Evolutionary conservation across 83 land plant species (phyloP), one percentile per base, ranked within the genome.

Genomic region (Thuja plicata): DNA sequence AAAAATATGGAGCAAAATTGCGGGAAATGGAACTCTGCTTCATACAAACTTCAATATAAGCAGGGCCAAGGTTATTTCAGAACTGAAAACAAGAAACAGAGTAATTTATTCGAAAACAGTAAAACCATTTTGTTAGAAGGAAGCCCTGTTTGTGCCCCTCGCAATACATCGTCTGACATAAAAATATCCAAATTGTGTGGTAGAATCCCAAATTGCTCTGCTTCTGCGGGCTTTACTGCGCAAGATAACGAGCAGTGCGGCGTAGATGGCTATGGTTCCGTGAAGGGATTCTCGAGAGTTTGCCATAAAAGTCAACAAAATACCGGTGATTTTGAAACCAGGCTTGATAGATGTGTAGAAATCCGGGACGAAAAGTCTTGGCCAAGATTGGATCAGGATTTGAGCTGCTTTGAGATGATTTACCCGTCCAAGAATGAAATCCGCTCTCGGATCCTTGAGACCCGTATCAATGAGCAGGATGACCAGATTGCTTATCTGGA

Each of bases 401-500:
- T 54, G 19, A 52, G 86, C 86, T 41, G 62, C 55, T 85, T 85
- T 27, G 86, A 85, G 27, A 85, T 85, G 86, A 37, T 85, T 85
- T 52, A 52, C 66, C 86, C 62, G 21, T 32, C 60, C 38, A 50
- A 2, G 21, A 32, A 84, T 50, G 60, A 84, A 84, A 84, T 13
- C 57, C 8, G 38, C 35, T 24, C 60, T 52, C 62, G 16, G 34
- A 34, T 32, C 40, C 86, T 85, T 52, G 66, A 85, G 35, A 54
- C 24, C 17, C 86, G 86, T 10, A 54, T 85, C 16, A 85, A 52
- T 52, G 86, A 52, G 16, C 62, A 85, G 62, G 62, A 85, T 54
- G 55, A 85, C 86, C 86, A 54, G 60, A 85, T 85, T 52, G 86
- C 86, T 85, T 85, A 34, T 54, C 40, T 85, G 24, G 86, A 52